These are phyloP conservation scores for Auriscalpium microsporum DNA, from an alignment of 768 basidiomycete genomes.

Conservation along the genomic window DNA sequence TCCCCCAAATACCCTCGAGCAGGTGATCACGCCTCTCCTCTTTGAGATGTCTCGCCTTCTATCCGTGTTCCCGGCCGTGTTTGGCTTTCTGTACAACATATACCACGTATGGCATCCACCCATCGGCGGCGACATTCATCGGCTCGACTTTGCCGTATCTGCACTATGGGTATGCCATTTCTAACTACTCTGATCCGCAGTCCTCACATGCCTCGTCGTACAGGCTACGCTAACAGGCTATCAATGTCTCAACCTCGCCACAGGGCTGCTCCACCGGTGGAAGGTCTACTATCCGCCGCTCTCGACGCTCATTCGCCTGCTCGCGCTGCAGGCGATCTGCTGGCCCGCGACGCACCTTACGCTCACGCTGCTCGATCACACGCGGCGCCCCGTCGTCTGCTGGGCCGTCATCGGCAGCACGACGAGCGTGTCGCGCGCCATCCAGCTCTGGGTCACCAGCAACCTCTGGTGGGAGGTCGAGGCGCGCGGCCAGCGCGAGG, in stretches of 20 bases:
- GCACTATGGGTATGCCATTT: slow-evolving; percentile 55
- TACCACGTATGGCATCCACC: slow-evolving; percentile 46
- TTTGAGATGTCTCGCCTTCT: slow-evolving; percentile 66
- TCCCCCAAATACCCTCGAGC: slow-evolving; percentile 38
- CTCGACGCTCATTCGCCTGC: slow-evolving; percentile 81
- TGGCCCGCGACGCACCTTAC: slow-evolving; percentile 92
- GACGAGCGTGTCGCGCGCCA: slow-evolving; percentile 71
- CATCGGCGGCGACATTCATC: slow-evolving; percentile 23
- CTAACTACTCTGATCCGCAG: neutral
- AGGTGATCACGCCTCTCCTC: slow-evolving; percentile 46
- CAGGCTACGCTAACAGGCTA: slow-evolving; percentile 81
- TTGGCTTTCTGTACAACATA: slow-evolving; percentile 56
- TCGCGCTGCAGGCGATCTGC: slow-evolving; percentile 92
- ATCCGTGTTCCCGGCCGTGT: slow-evolving; percentile 62
- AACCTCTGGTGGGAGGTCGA: slow-evolving; percentile 44
- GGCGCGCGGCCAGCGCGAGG: slow-evolving; percentile 4
- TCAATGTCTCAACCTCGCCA: slow-evolving; percentile 81
- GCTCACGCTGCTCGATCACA: slow-evolving; percentile 61
- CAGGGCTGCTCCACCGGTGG: slow-evolving; percentile 88
- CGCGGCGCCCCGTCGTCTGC: slow-evolving; percentile 66
- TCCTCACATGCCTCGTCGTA: neutral
- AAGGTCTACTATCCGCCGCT: slow-evolving; percentile 81
- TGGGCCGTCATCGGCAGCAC: slow-evolving; percentile 91
- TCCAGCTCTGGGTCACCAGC: slow-evolving; percentile 95
- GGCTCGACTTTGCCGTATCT: slow-evolving; percentile 59